A percentile compares a stretch with the other conserved stretches of the same genome.
Evolutionary conservation across 2,329 filamentous ascomycete genomes (phyloP).

Genomic region (Aaosphaeria pasadenensis): DNA sequence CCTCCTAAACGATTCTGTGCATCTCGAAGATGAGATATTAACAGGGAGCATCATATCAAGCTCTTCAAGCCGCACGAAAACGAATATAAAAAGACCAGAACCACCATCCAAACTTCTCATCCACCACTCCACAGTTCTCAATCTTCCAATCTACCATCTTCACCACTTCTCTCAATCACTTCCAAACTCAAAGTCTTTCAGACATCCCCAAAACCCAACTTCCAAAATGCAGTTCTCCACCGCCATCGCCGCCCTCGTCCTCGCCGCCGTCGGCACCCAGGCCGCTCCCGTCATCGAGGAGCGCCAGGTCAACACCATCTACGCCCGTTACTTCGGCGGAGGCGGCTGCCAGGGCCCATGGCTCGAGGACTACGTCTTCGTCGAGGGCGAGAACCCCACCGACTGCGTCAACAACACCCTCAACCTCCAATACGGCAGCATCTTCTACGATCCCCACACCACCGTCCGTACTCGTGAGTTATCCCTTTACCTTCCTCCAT

Average conservation of each 20-base stretch:
- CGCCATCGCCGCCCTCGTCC: conserved; percentile 1
- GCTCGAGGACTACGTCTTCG: conserved; percentile 2
- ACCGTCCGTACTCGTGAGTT: conserved; percentile 5
- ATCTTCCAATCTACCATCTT: no score
- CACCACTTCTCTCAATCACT: background rate
- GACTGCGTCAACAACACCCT: conserved; percentile 2
- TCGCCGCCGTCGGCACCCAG: background rate
- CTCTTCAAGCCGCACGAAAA: no score
- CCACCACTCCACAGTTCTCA: no score
- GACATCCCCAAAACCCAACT: background rate
- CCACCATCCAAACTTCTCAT: no score
- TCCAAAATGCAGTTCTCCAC: conserved; percentile 7
- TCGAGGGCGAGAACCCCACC: background rate
- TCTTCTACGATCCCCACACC: conserved; percentile 3
- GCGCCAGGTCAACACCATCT: conserved; percentile 4
- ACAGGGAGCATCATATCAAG: no score
- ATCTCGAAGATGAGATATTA: no score
- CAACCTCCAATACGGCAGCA: conserved; percentile 1
- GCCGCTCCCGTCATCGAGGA: conserved; percentile 2
- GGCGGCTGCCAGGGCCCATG: conserved; percentile 6
- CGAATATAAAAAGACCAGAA: no score
- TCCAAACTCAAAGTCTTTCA: background rate
- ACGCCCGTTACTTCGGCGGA: conserved; percentile 6
- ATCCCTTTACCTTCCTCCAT: background rate
- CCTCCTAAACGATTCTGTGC: no score